Base-by-base conservation (phyloP, 768 basidiomycete species). In the Ramaria rubella region DNA sequence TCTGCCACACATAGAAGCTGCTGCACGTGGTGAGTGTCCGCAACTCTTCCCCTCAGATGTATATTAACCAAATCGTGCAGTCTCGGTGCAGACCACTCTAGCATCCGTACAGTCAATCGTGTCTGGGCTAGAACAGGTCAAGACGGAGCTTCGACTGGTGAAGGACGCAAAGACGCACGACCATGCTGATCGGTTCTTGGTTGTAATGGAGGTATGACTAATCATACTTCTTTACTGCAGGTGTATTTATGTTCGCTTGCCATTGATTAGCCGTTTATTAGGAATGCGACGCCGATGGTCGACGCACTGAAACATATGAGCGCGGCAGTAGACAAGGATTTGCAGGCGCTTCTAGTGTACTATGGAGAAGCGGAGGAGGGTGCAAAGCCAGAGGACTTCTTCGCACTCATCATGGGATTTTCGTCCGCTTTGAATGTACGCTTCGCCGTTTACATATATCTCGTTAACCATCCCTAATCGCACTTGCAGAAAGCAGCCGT, bases 321-420 rank as follows among this genome's bases (percentile, higher is more conserved):
- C 2, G 58, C 57, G 1, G 68, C 77, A 2, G 69, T 95, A 19
- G 80, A 84, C 21, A 67, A 63, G 4, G 88, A 92, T 55, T 69
- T 94, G 4, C 72, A 71, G 21, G 75, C 76, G 3, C 60, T 93
- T 24, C 71, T 90, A 6, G 57, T 63, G 0, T 96, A 87, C 72
- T 95, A 85, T 64, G 92, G 92, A 5, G 91, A 95, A 66, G 76
- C 76, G 0, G 74, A 81, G 0, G 82, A 90, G 15, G 74, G 82
- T 1, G 77, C 78, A 2, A 90, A 86, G 63, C 81, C 87, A 0
- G 94, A 94, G 66, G 87, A 89, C 59, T 83, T 96, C 65, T 94
- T 96, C 63, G 80, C 77, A 0, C 70, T 85, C 54, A 77, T 93
- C 45, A 74, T 80, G n/a, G 79, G 83, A 0, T 92, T 93, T 69